Evolutionary conservation across 768 basidiomycete species (phyloP).

Genomic region (Suillus bovinus): DNA sequence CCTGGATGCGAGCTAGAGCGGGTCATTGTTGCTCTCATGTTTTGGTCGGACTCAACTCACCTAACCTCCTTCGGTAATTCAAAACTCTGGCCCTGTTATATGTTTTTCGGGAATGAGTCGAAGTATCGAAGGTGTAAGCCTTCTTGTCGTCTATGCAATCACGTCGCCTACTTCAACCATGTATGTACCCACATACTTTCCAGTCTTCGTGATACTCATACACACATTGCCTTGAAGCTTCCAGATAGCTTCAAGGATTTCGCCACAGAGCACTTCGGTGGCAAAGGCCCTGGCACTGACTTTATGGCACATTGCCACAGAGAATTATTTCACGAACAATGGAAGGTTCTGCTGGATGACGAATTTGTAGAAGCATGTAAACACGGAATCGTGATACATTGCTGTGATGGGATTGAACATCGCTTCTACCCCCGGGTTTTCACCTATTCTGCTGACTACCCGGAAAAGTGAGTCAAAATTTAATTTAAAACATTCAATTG

Average conservation of each 20-base stretch:
- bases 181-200: neutral
- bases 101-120: conserved; percentile 24
- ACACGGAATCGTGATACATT: conserved; percentile 12
- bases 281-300: neutral
- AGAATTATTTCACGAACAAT: neutral
- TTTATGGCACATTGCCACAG: neutral
- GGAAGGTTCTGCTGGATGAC: neutral
- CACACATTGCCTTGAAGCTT: conserved; percentile 7
- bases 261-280: conserved; percentile 4
- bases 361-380: neutral
- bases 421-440: conserved; percentile 25
- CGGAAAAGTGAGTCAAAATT: conserved; percentile 32
- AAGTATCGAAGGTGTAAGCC: conserved; percentile 22
- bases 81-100: conserved; percentile 27
- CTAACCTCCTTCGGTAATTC: conserved; percentile 32
- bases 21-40: conserved; percentile 24
- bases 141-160: conserved; percentile 11
- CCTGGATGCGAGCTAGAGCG: conserved; percentile 17
- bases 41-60: conserved; percentile 35
- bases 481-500: rapidly evolving
- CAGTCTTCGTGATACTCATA: neutral
- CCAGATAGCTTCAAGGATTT: conserved; percentile 18
- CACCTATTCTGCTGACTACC: conserved; percentile 35
- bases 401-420: conserved; percentile 11
- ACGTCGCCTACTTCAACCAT: conserved; percentile 14